Evolutionary conservation across 2,329 filamentous ascomycete genomes (phyloP), one percentile per base, ranked within the genome.

Genomic region (Sporothrix luriei): DNA sequence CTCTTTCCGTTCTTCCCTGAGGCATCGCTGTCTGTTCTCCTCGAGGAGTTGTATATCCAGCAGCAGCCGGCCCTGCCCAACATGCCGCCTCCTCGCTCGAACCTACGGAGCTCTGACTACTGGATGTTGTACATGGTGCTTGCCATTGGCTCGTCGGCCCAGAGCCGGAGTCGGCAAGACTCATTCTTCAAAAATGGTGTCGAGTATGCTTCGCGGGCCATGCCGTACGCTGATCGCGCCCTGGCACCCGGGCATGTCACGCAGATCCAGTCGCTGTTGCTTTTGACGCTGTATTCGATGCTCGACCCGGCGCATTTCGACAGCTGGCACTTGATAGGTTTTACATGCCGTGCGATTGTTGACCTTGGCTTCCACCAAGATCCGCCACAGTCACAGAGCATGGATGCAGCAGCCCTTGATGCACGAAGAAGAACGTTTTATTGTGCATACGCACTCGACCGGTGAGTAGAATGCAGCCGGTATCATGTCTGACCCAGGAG

Each of bases 321-420:
- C 76, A 93, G 91, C 75, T 98, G 95, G 94, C 94, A 95, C 73
- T 80, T 97, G 72, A 91, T 97, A 69, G 95, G 94, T 7, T 94
- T 95, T 77, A 94, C 94, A 7, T 92, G 92, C 52, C 88, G 94
- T 70, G 92, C 93, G 6, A 89, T 94, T 76, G 87, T 97, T 26
- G 95, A 99, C 80, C 82, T 97, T 40, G 95, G 95, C 9, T 89
- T 96, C 70, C 95, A 98, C 78, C 94, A 97, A 79, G 94, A 98
- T 74, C 93, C 93, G 3, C 90, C 91, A 0, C 84, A 86, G 69
- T 89, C 90, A 72, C 85, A 90, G 19, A 81, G 88, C 38, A 85
- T 89, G 13, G 88, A 92, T 70, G 90, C 88, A 74, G 82, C 86
- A 2, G 87, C 88, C 59, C 81, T 97, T 14, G 92, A 97, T 74